phyloP scores from a whole-genome alignment of 129 eudicot genomes.

The Oenanthe sinensis region DNA sequence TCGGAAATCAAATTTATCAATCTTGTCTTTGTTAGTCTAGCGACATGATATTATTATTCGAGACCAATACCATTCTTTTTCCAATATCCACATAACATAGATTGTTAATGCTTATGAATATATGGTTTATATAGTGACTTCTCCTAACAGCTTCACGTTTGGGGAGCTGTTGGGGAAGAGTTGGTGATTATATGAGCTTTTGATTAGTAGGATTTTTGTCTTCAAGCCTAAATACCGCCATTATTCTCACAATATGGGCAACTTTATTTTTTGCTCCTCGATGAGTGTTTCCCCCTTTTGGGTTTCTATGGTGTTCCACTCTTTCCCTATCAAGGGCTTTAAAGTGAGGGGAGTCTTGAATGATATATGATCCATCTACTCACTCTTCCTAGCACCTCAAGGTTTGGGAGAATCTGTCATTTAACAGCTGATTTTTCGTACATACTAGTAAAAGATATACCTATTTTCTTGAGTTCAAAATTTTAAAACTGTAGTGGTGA shows the following conservation, averaged over 20 bases:
- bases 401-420: background rate
- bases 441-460: background rate
- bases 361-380: background rate
- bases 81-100: background rate
- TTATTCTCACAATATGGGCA: too few species aligned
- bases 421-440: background rate
- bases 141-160: background rate
- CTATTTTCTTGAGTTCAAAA: too few species aligned
- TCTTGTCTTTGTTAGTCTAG: background rate
- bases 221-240: too few species aligned
- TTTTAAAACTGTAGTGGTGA: background rate
- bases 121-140: background rate
- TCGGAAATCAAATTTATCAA: background rate
- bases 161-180: too few species aligned
- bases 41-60: background rate
- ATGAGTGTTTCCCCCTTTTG: too few species aligned
- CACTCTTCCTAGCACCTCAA: background rate
- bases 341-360: background rate
- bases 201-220: too few species aligned
- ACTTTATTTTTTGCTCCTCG: too few species aligned
- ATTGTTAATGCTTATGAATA: background rate
- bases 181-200: too few species aligned
- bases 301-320: too few species aligned
- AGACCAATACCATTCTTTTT: background rate
- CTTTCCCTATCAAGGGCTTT: background rate